Evolutionary conservation across 331 rosid genomes (phyloP), one percentile per base, ranked within the genome.

Genomic region (Phaseolus coccineus): DNA sequence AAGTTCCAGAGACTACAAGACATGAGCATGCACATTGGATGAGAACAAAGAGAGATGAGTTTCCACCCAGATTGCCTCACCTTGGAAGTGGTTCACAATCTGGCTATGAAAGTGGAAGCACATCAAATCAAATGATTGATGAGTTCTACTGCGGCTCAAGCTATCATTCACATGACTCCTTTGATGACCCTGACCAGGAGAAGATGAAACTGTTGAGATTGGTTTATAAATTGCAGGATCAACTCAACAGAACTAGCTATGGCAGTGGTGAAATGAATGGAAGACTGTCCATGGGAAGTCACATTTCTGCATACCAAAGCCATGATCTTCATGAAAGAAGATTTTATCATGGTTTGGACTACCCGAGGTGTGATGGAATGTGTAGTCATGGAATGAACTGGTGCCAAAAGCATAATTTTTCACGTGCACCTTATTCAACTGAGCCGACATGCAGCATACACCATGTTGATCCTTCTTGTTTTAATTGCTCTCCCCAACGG

Each of bases 151-250:
- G 66, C 78, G 71, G 83, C 40, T 81, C 95, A 44, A 85, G 85
- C 89, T 84, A 81, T 79, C 87, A 76, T 53, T 88, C 96, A 69
- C 82, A 87, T 24, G 89, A 82, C 46, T 77, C 55, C 58, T 61
- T 69, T 31, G 89, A 82, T 69, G 89, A 88, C 53, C 87, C 87
- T 78, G 96, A 87, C 56, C 92, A 83, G 25, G 92, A 90, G 82
- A 89, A 89, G 92, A 62, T 84, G 88, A 88, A 81, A 73, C 78
- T 96, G 77, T 58, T 96, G 86, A 87, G 85, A 82, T 90, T 96
- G 88, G 84, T 91, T 61, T 69, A 85, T 77, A 93, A 90, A 77
- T 62, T 95, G 93, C 96, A 93, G 87, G 82, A 91, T 73, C 90
- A 90, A 80, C 88, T 91, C 73, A 81, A 85, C 83, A 82, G 75